Percentiles rank a stretch among this genome's conserved stretches.
These are phyloP conservation scores for Hypsizygus ulmarius DNA, from an alignment of 1,284 basidiomycete species.

Conservation along the genomic window DNA sequence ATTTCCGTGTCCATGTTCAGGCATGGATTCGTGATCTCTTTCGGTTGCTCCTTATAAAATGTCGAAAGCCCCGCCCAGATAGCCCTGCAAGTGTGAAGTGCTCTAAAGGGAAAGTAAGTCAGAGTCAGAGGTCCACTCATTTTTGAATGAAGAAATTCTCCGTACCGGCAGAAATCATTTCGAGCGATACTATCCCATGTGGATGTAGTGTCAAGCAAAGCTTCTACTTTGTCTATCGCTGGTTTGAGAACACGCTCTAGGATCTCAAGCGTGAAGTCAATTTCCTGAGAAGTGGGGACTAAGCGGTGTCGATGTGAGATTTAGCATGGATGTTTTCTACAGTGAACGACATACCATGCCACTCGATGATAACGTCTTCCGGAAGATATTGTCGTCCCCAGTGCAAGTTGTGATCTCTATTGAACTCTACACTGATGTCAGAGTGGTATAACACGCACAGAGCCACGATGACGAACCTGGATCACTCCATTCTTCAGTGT, in stretches of 20 bases:
- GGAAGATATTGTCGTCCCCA: conserved; percentile 87
- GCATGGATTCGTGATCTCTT: conserved; percentile 54
- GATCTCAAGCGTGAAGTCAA: conserved; percentile 80
- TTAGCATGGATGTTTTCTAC: background rate
- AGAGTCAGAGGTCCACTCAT: conserved; percentile 4
- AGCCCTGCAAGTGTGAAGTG: conserved; percentile 60
- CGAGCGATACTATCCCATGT: conserved; percentile 74
- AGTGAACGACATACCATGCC: conserved; percentile 66
- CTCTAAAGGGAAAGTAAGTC: conserved; percentile 37
- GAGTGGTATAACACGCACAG: conserved; percentile 8
- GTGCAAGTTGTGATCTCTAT: conserved; percentile 67
- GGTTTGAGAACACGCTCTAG: conserved; percentile 71
- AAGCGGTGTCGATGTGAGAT: conserved; percentile 9
- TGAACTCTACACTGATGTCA: conserved; percentile 52
- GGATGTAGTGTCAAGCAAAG: conserved; percentile 52
- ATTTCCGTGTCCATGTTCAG: conserved; percentile 57
- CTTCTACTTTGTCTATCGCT: conserved; percentile 66
- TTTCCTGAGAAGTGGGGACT: conserved; percentile 75
- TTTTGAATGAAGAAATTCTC: conserved; percentile 9
- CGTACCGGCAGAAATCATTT: conserved; percentile 92
- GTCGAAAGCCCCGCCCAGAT: conserved; percentile 75
- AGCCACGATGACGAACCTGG: conserved; percentile 47
- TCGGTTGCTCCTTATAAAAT: conserved; percentile 58
- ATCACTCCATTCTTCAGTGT: conserved; percentile 79
- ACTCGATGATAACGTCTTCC: conserved; percentile 80